Evolutionary conservation across 2,329 filamentous ascomycete species (phyloP), one percentile per base, ranked within the genome.

Genomic region (Alternaria sp.): DNA sequence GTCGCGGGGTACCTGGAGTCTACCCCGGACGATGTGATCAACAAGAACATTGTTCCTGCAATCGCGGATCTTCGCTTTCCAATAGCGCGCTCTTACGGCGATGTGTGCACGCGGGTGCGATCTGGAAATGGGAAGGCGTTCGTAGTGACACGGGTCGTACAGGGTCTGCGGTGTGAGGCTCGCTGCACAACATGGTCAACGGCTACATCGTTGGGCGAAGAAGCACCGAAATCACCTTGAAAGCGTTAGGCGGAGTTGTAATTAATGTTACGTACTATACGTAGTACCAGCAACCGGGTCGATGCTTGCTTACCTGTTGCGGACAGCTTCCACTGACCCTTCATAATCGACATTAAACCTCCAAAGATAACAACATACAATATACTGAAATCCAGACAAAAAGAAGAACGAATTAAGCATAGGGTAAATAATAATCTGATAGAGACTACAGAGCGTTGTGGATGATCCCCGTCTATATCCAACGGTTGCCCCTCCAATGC

Each of bases 1-100:
- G 39, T 51, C 34, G 54, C 50, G 54, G 59, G 57, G 54, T 54
- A 29, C 51, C 45, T 55, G 60, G 53, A 54, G 44, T 41, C 31
- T 14, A 42, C 57, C 60, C 63, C 61, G 56, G 60, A 55, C 40
- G 4, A 50, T 17, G 33, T 46, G 49, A 58, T 48, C 54, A 51
- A 58, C 34, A 46, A 48, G 40, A 54, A 51, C 50, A 69, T 63
- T 70, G 60, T 66, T 68, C 67, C 67, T 69, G 62, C 66, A 70
- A 70, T 70, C 52, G 62, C 60, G 60, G 33, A 33, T 55, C 45
- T 61, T 52, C 36, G 31, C 44, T 36, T 14, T 13, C 28, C 8
- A 48, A 46, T 58, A 54, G 52, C 54, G 58, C 52, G 41, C 34
- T 57, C 40, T 55, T 49, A 41, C 45, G 51, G 50, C 51, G 51